These are phyloP conservation scores for Cutaneotrichosporon dermatis DNA, from an alignment of 1,284 basidiomycete genomes.

Conservation along the genomic window DNA sequence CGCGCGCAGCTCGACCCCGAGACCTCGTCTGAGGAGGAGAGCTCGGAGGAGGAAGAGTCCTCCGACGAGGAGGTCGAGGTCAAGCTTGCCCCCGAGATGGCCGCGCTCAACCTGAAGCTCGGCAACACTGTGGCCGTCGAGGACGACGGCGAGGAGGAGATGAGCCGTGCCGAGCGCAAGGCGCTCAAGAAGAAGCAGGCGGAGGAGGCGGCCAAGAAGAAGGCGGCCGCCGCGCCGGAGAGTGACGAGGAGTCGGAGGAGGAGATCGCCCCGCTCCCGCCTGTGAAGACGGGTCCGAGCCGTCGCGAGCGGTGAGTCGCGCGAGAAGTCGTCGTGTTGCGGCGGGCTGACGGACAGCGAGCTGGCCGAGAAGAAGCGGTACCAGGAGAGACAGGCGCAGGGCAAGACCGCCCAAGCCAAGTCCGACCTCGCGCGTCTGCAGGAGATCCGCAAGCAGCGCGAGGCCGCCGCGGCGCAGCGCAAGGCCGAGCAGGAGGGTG, in stretches of 20 bases:
- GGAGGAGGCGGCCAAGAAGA: constrained; percentile 46
- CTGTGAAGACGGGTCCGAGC: constrained; percentile 51
- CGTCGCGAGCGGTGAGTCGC: constrained; percentile 62
- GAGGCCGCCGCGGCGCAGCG: constrained; percentile 78
- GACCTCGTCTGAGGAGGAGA: constrained; percentile 33
- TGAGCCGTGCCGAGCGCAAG: constrained; percentile 62
- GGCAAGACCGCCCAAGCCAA: constrained; percentile 88
- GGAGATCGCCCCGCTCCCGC: constrained; percentile 34
- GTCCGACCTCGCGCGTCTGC: constrained; percentile 76
- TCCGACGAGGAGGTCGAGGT: constrained; percentile 18
- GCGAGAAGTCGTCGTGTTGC: no score
- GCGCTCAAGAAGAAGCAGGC: constrained; percentile 66
- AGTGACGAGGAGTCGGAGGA: constrained; percentile 56
- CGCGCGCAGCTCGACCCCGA: constrained; percentile 15
- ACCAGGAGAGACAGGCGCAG: constrained; percentile 55
- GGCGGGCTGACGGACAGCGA: constrained; percentile 56
- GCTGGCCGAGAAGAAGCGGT: constrained; percentile 77
- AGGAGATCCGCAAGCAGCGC: constrained; percentile 75
- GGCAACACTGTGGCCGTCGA: constrained; percentile 44
- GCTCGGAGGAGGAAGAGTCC: constrained; percentile 26
- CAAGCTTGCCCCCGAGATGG: constrained; percentile 46
- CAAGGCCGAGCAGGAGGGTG: constrained; percentile 72
- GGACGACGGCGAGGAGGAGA: constrained; percentile 51
- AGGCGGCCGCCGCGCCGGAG: constrained; percentile 35
- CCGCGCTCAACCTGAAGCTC: constrained; percentile 42